Evolutionary conservation across 805 yeast genomes (phyloP).

Genomic region (Ogataea methanolica): DNA sequence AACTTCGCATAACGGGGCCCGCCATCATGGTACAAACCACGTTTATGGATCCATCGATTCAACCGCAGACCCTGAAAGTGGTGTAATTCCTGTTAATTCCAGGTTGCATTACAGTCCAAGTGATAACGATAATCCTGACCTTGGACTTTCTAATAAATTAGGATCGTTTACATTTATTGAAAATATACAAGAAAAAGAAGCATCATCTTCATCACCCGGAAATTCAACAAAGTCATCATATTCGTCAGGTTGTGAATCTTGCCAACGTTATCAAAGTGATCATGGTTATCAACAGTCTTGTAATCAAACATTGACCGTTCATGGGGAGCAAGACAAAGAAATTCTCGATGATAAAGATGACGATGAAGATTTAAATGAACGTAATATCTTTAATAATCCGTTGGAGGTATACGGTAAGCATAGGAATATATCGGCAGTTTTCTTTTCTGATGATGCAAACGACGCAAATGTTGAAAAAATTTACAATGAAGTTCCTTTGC

Average conservation of each 20-base stretch:
- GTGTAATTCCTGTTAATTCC: too few relatives aligned
- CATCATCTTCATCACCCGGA: conserved; percentile 4
- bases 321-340: not conserved
- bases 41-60: not conserved
- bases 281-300: not conserved
- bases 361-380: not conserved
- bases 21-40: not conserved
- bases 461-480: conserved; percentile 18
- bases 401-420: conserved; percentile 1
- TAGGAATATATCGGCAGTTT: conserved; percentile 20
- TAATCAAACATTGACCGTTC: too few relatives aligned
- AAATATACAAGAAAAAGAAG: conserved; percentile 8
- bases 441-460: conserved; percentile 24
- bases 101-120: not conserved
- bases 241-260: conserved; percentile 8
- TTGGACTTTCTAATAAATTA: not conserved
- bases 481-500: conserved; percentile 21
- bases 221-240: conserved; percentile 11
- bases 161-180: conserved; percentile 15
- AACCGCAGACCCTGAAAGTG: too few relatives aligned
- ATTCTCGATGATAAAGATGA: not conserved
- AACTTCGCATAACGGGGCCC: not conserved
- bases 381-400: not conserved
- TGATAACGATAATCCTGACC: not conserved
- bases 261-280: not conserved